Conservation (phyloP, 2,329 filamentous ascomycete genomes). For the Tothia fuscella region DNA sequence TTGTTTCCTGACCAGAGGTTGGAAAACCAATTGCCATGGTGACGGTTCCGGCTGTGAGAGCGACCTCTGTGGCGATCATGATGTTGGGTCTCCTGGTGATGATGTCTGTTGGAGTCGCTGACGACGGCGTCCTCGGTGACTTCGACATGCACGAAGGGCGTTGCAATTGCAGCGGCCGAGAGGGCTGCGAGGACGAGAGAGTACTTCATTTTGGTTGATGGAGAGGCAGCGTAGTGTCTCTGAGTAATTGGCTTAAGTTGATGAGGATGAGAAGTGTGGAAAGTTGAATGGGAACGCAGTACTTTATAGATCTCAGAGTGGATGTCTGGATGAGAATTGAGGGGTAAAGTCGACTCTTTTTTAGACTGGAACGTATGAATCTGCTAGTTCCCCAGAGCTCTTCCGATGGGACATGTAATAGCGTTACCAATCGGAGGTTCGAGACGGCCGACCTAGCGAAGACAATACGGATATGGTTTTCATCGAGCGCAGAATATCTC, state of each 20-base stretch:
- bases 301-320: neutral
- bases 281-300: neutral
- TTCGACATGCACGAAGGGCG: neutral
- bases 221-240: too few species aligned
- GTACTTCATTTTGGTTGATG: neutral
- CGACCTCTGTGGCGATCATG: neutral
- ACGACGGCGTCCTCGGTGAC: slow-evolving; percentile 1
- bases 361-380: neutral
- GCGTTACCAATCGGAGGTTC: too few species aligned
- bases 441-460: too few species aligned
- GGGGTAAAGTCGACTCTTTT: neutral
- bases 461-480: too few species aligned
- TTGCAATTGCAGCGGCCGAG: neutral
- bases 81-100: neutral
- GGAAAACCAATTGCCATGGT: neutral
- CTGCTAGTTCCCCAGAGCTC: neutral
- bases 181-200: neutral
- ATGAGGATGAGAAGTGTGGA: too few species aligned
- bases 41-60: neutral
- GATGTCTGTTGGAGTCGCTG: neutral
- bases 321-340: neutral
- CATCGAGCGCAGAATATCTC: too few species aligned
- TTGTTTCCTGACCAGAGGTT: neutral
- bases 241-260: too few species aligned
- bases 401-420: neutral